These are phyloP conservation scores for Euphrasia confusa DNA, from an alignment of 257 asterid species.

Conservation along the genomic window DNA sequence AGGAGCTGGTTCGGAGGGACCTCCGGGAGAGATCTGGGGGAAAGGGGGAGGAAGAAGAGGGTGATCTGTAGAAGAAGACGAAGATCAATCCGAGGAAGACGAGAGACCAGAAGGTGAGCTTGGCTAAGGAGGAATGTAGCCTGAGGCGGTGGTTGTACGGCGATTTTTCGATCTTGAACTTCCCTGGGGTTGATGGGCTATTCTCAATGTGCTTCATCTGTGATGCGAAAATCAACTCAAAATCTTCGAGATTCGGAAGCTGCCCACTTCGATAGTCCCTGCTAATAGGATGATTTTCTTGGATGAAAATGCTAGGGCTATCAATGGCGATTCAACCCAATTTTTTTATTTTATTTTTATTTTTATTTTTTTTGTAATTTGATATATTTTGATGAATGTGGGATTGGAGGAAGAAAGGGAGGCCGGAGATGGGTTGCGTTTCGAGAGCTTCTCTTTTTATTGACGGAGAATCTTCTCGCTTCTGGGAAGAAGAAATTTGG, in stretches of 20 bases:
- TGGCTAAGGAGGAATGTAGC: slow-evolving; percentile 66
- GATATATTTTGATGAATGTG: slow-evolving; percentile 22
- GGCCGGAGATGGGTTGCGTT: slow-evolving; percentile 22
- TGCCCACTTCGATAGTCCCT: slow-evolving; percentile 21
- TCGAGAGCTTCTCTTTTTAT: slow-evolving; percentile 24
- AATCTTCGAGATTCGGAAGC: slow-evolving; percentile 28
- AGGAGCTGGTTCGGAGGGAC: slow-evolving; percentile 66
- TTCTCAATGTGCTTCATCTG: slow-evolving; percentile 75
- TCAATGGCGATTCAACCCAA: slow-evolving; percentile 4
- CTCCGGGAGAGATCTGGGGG: slow-evolving; percentile 80
- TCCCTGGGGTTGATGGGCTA: slow-evolving; percentile 76
- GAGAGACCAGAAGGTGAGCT: slow-evolving; percentile 88
- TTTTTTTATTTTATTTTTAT: not conserved
- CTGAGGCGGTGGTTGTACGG: slow-evolving; percentile 56
- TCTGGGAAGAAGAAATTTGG: slow-evolving; percentile 35
- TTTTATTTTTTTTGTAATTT: not conserved
- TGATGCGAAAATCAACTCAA: slow-evolving; percentile 22
- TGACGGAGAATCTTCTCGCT: slow-evolving; percentile 53
- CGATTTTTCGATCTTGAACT: slow-evolving; percentile 96
- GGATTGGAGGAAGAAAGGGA: slow-evolving; percentile 25
- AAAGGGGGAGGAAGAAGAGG: slow-evolving; percentile 45
- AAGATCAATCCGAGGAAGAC: slow-evolving; percentile 79
- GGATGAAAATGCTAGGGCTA: slow-evolving; percentile 34
- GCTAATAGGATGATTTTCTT: slow-evolving; percentile 22
- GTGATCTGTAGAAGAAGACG: slow-evolving; percentile 70